A percentile compares a stretch with the other conserved stretches of the same genome.
Evolutionary conservation across 2,329 filamentous ascomycete genomes (phyloP).

Genomic region (Orbilia oligospora): DNA sequence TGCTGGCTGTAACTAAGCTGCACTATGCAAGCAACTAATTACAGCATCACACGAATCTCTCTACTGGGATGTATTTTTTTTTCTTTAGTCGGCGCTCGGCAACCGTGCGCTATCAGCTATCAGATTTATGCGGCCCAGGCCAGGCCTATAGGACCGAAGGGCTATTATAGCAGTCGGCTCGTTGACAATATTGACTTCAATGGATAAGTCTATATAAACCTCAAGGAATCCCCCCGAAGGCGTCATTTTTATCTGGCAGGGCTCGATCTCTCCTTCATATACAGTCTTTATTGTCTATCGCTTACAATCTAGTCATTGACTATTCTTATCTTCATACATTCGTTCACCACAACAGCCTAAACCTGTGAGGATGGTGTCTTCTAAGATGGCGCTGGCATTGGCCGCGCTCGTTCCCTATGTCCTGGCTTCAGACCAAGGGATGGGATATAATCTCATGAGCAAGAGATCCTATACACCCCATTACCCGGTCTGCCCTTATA

Average conservation of each 20-base stretch:
- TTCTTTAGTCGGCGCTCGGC: conserved; percentile 28
- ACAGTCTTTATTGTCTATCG: conserved; percentile 44
- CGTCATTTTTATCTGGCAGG: conserved; percentile 34
- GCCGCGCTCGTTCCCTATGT: conserved; percentile 46
- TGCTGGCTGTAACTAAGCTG: conserved; percentile 23
- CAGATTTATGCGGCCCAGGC: conserved; percentile 29
- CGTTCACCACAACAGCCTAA: conserved; percentile 15
- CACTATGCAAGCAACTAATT: conserved; percentile 40
- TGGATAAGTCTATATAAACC: conserved; percentile 56
- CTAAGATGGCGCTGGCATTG: conserved; percentile 36
- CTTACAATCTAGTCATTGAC: conserved; percentile 11
- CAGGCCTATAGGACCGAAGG: conserved; percentile 26
- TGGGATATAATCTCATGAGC: conserved; percentile 14
- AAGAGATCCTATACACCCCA: conserved; percentile 56
- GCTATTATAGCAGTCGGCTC: conserved; percentile 2
- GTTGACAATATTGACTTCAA: conserved; percentile 15
- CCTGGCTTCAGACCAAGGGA: conserved; percentile 30
- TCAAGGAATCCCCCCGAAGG: conserved; percentile 21
- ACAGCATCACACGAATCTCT: conserved; percentile 43
- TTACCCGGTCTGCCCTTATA: conserved; percentile 49
- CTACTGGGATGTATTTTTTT: conserved; percentile 12
- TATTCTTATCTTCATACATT: conserved; percentile 29
- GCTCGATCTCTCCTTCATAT: conserved; percentile 34
- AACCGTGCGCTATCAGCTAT: conserved; percentile 36
- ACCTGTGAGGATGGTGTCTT: conserved; percentile 39